Conservation (phyloP, 371 early-diverging fungal genomes). For the Capillidium heterosporum region DNA sequence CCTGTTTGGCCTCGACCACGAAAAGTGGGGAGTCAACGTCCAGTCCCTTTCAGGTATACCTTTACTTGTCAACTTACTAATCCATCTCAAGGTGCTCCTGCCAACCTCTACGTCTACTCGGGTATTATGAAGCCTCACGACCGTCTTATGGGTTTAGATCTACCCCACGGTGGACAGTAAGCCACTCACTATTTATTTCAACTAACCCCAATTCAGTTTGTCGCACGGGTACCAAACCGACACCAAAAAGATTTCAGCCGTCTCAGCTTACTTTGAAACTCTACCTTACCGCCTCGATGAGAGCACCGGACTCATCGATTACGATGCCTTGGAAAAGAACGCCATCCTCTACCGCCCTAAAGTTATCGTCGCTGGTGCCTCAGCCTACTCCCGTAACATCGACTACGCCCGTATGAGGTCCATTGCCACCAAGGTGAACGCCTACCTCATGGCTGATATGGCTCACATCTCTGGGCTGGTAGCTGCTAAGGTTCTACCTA, state of each 20-base stretch:
- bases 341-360: constrained; percentile 90
- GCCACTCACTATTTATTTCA: constrained; percentile 11
- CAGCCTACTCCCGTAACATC: constrained; percentile 90
- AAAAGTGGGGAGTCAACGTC: constrained; percentile 97
- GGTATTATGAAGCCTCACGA: constrained; percentile 95
- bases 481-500: constrained; percentile 70
- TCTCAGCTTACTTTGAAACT: constrained; percentile 94
- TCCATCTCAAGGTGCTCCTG: constrained; percentile 55
- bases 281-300: constrained; percentile 90
- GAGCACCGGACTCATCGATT: constrained; percentile 86
- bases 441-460: constrained; percentile 96
- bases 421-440: constrained; percentile 68
- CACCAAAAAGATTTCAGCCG: constrained; percentile 93
- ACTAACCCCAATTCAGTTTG: constrained; percentile 29
- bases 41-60: constrained; percentile 80
- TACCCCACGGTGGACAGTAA: constrained; percentile 98
- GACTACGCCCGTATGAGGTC: constrained; percentile 86
- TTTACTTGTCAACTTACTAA: neutral
- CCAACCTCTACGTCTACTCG: constrained; percentile 93
- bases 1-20: constrained; percentile 75
- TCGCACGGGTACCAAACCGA: constrained; percentile 98
- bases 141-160: constrained; percentile 95
- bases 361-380: constrained; percentile 92
- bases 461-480: constrained; percentile 92
- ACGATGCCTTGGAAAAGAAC: constrained; percentile 69